Evolutionary conservation across 2,329 filamentous ascomycete genomes (phyloP).

Genomic region (Alternaria tenuissima): DNA sequence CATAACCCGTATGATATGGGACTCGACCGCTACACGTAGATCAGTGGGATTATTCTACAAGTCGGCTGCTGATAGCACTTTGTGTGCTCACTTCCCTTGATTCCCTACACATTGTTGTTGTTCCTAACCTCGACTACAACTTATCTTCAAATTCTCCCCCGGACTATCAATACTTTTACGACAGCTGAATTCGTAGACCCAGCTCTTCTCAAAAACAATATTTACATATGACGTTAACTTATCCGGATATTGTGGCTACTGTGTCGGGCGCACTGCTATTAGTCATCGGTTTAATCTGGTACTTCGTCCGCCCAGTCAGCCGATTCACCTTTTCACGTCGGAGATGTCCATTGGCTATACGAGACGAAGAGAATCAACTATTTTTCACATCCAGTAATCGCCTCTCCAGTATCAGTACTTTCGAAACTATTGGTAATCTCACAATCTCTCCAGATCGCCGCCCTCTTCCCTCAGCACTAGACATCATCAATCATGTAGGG

Average conservation of each 20-base stretch:
- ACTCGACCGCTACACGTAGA: background rate
- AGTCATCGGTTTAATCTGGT: background rate
- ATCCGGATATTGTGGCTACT: background rate
- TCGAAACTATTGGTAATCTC: background rate
- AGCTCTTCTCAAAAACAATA: background rate
- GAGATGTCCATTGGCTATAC: background rate
- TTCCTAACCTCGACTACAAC: background rate
- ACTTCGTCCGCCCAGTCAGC: background rate
- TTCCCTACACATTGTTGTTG: background rate
- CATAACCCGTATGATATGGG: background rate
- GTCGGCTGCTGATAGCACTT: background rate
- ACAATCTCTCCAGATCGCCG: background rate
- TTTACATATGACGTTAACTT: background rate
- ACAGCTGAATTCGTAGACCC: background rate
- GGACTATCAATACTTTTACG: background rate
- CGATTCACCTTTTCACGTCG: background rate
- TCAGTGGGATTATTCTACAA: background rate
- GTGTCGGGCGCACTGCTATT: background rate
- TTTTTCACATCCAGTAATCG: background rate
- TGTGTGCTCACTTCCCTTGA: background rate
- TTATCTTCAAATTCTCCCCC: background rate
- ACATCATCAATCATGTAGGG: background rate
- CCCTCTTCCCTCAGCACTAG: background rate
- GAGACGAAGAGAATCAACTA: conserved; percentile 1
- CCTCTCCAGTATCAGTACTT: background rate